Evolutionary conservation across 371 early-diverging fungal genomes (phyloP), one percentile per base, ranked within the genome.

Genomic region (Mortierella sp.): DNA sequence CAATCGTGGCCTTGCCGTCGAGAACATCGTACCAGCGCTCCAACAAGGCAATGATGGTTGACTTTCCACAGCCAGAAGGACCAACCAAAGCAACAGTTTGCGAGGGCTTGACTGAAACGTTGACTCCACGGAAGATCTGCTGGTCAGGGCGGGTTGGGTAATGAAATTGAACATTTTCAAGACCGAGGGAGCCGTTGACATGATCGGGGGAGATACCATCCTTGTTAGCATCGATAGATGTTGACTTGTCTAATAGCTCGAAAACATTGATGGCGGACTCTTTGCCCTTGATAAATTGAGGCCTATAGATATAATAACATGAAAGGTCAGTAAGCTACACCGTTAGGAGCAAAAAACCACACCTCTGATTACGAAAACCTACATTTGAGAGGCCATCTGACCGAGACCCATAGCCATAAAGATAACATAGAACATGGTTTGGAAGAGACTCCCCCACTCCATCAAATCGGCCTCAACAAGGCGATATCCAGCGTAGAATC

Each of bases 111-210:
- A 94, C 87, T 18, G 73, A 68, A 39, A 95, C 73, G 69, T 86
- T 83, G 62, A 97, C 76, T 11, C 91, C 87, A 32, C 88, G 86
- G 76, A 93, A 90, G 64, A 93, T 91, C 66, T 80, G 64, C 10
- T 92, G 89, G 60, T 93, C 87, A 1, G 89, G 89, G 1, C 96
- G 89, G 40, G 90, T 88, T 10, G 97, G 97, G 79, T 97, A 96
- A 58, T 86, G 77, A 86, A 96, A 94, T 14, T 84, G 65, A 24
- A 91, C 91, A 49, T 90, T 78, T 26, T 87, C 68, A 22, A 93
- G 85, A 49, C 74, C 86, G 6, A 91, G 77, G 10, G 72, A 40
- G 11, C 91, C 91, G 0, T 86, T 72, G 0, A 74, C 60, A 16
- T 74, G 37, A 22, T 67, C 51, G 28, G 69, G 72, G 88, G 84